Evolutionary conservation across 495 filamentous ascomycete species (phyloP), one percentile per base, ranked within the genome.

Genomic region (Thermothielavioides terrestris): DNA sequence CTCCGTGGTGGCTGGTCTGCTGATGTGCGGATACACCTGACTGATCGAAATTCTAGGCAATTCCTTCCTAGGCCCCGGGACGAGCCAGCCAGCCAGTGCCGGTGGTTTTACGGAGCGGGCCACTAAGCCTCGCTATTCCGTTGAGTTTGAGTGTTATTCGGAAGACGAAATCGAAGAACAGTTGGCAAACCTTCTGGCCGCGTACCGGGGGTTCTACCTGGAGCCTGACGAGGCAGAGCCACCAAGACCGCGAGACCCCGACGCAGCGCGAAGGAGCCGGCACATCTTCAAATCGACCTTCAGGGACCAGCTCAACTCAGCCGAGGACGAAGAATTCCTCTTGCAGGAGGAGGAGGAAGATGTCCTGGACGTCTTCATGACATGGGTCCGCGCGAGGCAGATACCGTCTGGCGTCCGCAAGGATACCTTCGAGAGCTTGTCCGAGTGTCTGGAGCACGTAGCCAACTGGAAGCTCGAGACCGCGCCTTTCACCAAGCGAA

Each of bases 81-180:
- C n/a, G n/a, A n/a, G n/a, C n/a, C n/a, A n/a, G n/a, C n/a, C n/a
- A n/a, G n/a, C n/a, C n/a, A n/a, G n/a, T n/a, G n/a, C n/a, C n/a
- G n/a, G n/a, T 9, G 10, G 1, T 3, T 26, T 1, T 4, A 15
- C 31, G 21, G 11, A 41, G 11, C 52, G 7, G 14, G 5, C 30
- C 34, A 22, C 12, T n/a, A 27, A 26, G 17, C 28, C 26, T 4
- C 27, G 36, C 21, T 52, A 56, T 30, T 7, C 34, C 18, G 21
- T 66, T 10, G 49, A 53, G 11, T 41, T 56, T n/a, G 58, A 62
- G 27, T 52, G 42, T 31, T 59, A 56, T 40, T 47, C 58, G 4
- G 58, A 56, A 28, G 51, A 46, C 11, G 60, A 66, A n/a, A 54
- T 66, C 21, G 56, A 59, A 22, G 28, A 50, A 8, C 49, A 60